Base-by-base conservation (phyloP, 768 basidiomycete genomes). In the Auriculariales sp. region DNA sequence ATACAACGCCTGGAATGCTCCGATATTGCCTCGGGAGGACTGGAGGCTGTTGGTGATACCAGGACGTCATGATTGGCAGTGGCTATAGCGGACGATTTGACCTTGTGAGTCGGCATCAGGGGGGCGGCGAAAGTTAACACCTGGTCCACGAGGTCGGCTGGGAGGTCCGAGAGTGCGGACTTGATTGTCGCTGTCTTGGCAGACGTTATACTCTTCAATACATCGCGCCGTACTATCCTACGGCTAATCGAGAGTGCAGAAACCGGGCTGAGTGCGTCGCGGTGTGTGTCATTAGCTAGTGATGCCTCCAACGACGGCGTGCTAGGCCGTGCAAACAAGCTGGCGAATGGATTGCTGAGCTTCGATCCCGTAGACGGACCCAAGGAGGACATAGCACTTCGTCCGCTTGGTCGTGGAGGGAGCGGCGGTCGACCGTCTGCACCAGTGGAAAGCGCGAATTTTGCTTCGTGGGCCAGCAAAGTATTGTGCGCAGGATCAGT, bases 301-400 rank as follows among this genome's bases (percentile, higher is more conserved):
- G 58, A 36, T 14, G 51, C 25, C 3, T 54, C 47, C 1, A 52
- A 29, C 5, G 54, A 49, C 3, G 55, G 61, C 56, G 55, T 64
- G 53, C 47, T 63, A 10, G 57, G 56, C 27, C 62, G 62, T 7
- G 65, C 83, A 56, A 88, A 89, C n/a, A 92, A 71, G 1, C 82
- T 81, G 0, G 85, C 81, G 56, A 92, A 91, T 0, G 87, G 81
- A 56, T 83, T 83, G 25, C 73, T 62, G 10, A 88, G 70, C 0
- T 84, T 71, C 0, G 77, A 70, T 0, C 63, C 50, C 66, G 69
- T 35, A 64, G 69, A 10, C 66, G 72, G 27, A 69, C 62, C 0
- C 72, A 74, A 15, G 76, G 79, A 50, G 11, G 59, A 50, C 10
- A 57, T 44, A 6, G 58, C 46, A n/a, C 29, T 17, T 2, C 56